Base-by-base conservation (phyloP, 257 asterid species). In the Striga asiatica region DNA sequence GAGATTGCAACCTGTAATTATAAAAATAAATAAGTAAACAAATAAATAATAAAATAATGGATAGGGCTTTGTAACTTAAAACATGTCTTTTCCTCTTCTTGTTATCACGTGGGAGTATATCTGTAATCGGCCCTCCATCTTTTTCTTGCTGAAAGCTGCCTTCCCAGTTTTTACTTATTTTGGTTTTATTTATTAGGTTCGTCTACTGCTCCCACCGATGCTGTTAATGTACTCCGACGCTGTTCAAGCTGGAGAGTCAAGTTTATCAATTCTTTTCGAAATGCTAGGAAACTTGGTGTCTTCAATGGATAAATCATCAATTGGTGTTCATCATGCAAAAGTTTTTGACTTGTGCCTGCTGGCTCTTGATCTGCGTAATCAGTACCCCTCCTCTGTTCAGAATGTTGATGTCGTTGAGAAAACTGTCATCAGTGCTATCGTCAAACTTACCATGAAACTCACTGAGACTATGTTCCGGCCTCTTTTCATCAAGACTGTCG, bases 281-380 rank as follows among this genome's bases (percentile, higher is more conserved):
- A 82, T 91, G 89, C 77, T 91, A 10, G 81, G 72, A 19, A 72
- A 71, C 71, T 69, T 87, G 75, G 78, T 81, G 61, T 57, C 68
- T 71, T 64, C 84, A 50, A 84, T 87, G 98, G 93, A 84, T 66
- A 91, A 76, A 76, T 70, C 94, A 64, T 74, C 95, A 8, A 43
- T 80, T 56, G 72, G 69, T 62, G 78, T 78, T 46, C 78, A 87
- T 68, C 87, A 87, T 73, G 85, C 74, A 18, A 86, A 74, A 65
- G 71, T 91, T 22, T 91, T 87, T 20, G 94, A 84, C 67, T 61
- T 82, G 65, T 85, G 98, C 74, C 71, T 91, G 74, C 75, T 69
- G 63, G 97, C 94, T 58, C 98, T 91, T 63, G 97, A 84, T 78
- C 77, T 88, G 62, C 95, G 98, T 19, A 67, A 75, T 58, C 97